Evolutionary conservation across 2,329 filamentous ascomycete species (phyloP).

Genomic region (Fonsecaea pugnacius): DNA sequence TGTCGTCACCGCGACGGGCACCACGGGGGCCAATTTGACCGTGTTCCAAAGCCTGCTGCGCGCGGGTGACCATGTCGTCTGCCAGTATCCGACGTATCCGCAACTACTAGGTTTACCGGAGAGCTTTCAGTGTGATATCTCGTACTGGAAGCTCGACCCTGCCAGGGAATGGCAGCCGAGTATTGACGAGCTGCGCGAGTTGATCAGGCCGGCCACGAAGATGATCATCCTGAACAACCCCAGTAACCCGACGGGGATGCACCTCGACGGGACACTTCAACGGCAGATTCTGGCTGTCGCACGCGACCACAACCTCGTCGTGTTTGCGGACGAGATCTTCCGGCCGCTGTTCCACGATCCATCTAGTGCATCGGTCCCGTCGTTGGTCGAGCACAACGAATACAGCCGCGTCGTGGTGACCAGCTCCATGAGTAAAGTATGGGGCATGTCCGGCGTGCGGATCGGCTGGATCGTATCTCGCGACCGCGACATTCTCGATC

Average conservation of each 20-base stretch:
- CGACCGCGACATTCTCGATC: slow-evolving; percentile 64
- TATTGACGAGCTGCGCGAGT: slow-evolving; percentile 64
- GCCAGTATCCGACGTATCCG: slow-evolving; percentile 85
- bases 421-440: slow-evolving; percentile 84
- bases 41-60: slow-evolving; percentile 71
- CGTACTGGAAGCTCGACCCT: slow-evolving; percentile 71
- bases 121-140: slow-evolving; percentile 75
- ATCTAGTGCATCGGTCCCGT: slow-evolving; percentile 48
- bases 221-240: slow-evolving; percentile 75
- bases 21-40: slow-evolving; percentile 80
- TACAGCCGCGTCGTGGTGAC: slow-evolving; percentile 75
- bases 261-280: slow-evolving; percentile 67
- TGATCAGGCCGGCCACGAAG: slow-evolving; percentile 58
- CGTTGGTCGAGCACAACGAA: slow-evolving; percentile 49
- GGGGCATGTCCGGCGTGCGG: slow-evolving; percentile 78
- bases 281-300: slow-evolving; percentile 67
- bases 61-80: slow-evolving; percentile 79
- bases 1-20: slow-evolving; percentile 76
- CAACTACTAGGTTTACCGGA: slow-evolving; percentile 77
- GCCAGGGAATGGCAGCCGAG: slow-evolving; percentile 70
- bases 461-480: slow-evolving; percentile 83
- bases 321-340: slow-evolving; percentile 83
- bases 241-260: slow-evolving; percentile 78
- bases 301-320: slow-evolving; percentile 63
- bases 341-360: slow-evolving; percentile 76